Base-by-base conservation (phyloP, 164 flowering plant species). In the Nymphaea colorata region DNA sequence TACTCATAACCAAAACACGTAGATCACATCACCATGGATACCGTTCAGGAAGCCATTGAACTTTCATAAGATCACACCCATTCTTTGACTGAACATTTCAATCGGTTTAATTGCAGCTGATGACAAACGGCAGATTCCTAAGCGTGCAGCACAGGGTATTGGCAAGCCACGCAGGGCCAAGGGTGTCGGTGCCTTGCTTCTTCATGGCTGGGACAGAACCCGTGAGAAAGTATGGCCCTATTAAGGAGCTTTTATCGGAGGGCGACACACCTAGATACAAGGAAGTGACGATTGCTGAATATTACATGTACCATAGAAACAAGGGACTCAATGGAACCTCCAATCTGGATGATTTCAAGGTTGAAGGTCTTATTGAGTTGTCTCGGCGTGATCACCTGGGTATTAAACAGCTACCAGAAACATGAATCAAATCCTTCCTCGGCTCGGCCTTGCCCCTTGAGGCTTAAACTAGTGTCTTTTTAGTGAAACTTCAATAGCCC, bases 181-280 rank as follows among this genome's bases (percentile, higher is more conserved):
- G 80, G 69, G 43, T 73, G 65, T 82, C 80, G 0, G 79, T 77
- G 44, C 77, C 80, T 5, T 25, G 73, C 15, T 78, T 82, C 36
- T 76, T 70, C 64, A 71, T 65, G 10, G 25, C 75, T 8, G 57
- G 57, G 15, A 51, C 57, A 8, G 57, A 51, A 7, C 57, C 41
- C 6, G 3, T 60, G 17, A 73, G 64, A 43, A 41, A 64, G 0
- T 80, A 69, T 62, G 79, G 83, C 2, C 82, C 85, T 0, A 78
- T 82, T 44, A 74, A 80, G 64, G 83, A 82, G 72, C 53, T 80
- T 44, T 41, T 76, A 18, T 76, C 84, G 4, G 74, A 79, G 43
- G 69, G 73, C 3, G 73, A 70, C 66, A 76, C 77, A 2, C 79
- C 81, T 1, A 66, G 42, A 4, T 80, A 80, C 59, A 70, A 44